These are phyloP conservation scores for Coelastrella sp. DNA, from an alignment of 139 green algal genomes.

Conservation along the genomic window DNA sequence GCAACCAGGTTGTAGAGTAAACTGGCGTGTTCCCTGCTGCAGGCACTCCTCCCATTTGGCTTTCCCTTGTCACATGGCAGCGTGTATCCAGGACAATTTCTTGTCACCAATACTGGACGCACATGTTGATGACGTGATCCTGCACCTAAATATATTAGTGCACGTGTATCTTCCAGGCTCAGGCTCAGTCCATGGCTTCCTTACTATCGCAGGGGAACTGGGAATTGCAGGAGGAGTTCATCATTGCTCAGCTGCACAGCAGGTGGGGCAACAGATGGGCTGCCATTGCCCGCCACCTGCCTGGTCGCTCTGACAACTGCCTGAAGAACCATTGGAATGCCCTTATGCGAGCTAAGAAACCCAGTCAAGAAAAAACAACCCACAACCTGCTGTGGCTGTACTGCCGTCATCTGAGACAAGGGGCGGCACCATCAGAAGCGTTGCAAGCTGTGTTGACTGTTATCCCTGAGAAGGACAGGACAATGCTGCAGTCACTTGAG, in stretches of 20 bases:
- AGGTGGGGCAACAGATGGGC: conserved; percentile 43
- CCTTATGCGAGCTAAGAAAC: conserved; percentile 9
- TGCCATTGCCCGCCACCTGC: background rate
- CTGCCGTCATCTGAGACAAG: background rate
- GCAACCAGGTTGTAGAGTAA: no score
- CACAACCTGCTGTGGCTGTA: conserved; percentile 36
- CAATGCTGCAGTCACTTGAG: background rate
- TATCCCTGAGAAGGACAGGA: background rate
- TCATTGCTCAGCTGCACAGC: conserved; percentile 35
- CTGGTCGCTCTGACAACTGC: conserved; percentile 45
- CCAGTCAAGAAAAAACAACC: background rate
- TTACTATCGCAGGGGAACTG: conserved; percentile 52
- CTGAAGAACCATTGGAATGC: conserved; percentile 47
- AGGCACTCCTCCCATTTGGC: background rate
- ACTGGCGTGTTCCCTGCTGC: background rate
- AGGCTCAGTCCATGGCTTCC: background rate
- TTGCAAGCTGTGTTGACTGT: background rate
- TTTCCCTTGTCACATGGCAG: background rate
- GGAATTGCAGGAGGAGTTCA: conserved; percentile 48
- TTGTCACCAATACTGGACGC: background rate
- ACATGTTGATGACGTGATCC: no score
- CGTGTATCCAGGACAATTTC: background rate
- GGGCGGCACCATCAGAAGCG: background rate
- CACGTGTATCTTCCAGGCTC: background rate
- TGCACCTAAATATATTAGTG: background rate